These are phyloP conservation scores for Pseudopithomyces chartarum DNA, from an alignment of 2,329 filamentous ascomycete species.

Conservation along the genomic window DNA sequence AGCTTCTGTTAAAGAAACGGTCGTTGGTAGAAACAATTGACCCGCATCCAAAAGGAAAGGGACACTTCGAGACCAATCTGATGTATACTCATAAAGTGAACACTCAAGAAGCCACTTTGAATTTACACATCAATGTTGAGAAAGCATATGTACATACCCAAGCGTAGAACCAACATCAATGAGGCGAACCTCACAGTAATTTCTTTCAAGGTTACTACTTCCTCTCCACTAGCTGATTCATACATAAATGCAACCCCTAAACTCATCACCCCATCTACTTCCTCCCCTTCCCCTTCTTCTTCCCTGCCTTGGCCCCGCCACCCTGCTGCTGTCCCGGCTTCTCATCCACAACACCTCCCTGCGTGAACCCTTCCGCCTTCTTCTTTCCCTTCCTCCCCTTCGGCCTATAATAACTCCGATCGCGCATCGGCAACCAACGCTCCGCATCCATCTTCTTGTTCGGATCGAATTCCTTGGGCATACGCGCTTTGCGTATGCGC, in stretches of 20 bases:
- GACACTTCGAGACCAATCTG: too few relatives aligned
- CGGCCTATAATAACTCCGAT: slow-evolving; percentile 85
- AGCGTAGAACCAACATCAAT: background rate
- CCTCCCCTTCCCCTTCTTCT: slow-evolving; percentile 30
- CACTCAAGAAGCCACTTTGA: too few relatives aligned
- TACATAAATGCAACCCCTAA: background rate
- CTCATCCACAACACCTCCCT: slow-evolving; percentile 82
- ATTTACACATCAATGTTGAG: too few relatives aligned
- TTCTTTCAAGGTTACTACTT: background rate
- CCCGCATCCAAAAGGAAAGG: too few relatives aligned
- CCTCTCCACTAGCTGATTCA: background rate
- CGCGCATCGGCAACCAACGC: slow-evolving; percentile 88
- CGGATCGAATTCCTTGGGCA: slow-evolving; percentile 76
- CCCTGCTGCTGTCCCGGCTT: slow-evolving; percentile 45
- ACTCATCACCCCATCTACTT: slow-evolving; percentile 24
- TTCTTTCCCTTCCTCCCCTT: slow-evolving; percentile 93
- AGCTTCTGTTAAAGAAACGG: too few relatives aligned
- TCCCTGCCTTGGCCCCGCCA: slow-evolving; percentile 33
- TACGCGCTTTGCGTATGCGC: slow-evolving; percentile 62
- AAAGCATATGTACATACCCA: background rate
- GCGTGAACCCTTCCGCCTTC: slow-evolving; percentile 71
- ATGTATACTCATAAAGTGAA: too few relatives aligned
- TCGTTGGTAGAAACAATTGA: too few relatives aligned
- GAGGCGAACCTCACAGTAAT: background rate
- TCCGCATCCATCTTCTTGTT: slow-evolving; percentile 85